Conservation (phyloP, 2,329 filamentous ascomycete species). For the Rhynchosporium agropyri region DNA sequence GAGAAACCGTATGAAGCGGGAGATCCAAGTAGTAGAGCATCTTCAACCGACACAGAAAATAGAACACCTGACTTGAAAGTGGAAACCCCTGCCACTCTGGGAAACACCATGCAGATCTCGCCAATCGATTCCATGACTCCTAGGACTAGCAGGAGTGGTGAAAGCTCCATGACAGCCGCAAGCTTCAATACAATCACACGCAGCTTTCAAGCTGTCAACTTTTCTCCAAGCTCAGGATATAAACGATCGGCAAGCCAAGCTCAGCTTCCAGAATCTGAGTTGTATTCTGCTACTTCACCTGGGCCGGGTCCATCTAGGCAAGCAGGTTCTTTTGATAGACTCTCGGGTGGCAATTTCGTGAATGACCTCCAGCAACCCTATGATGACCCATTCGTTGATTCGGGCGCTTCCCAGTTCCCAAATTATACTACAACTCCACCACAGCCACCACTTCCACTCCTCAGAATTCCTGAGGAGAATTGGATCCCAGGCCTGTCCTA, state of each 20-base stretch:
- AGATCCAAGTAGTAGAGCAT: conserved; percentile 37
- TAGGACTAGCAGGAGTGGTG: conserved; percentile 33
- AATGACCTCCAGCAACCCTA: conserved; percentile 27
- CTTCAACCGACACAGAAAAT: conserved; percentile 35
- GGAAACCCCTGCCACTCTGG: conserved; percentile 21
- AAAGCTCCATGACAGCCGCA: conserved; percentile 32
- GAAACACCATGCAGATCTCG: conserved; percentile 26
- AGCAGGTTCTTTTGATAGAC: conserved; percentile 26
- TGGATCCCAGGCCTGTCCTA: conserved; percentile 37
- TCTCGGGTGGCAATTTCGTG: conserved; percentile 25
- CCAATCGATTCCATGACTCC: conserved; percentile 33
- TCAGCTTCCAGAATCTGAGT: conserved; percentile 29
- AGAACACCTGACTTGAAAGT: conserved; percentile 32
- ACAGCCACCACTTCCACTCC: conserved; percentile 37
- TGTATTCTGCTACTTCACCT: conserved; percentile 33
- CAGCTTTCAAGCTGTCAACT: conserved; percentile 35
- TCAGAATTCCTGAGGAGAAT: conserved; percentile 39
- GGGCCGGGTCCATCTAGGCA: conserved; percentile 23
- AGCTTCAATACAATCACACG: conserved; percentile 32
- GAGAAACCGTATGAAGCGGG: conserved; percentile 44
- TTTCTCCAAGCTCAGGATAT: conserved; percentile 26
- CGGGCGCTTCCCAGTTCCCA: conserved; percentile 23
- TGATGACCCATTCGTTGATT: conserved; percentile 25
- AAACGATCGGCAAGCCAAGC: conserved; percentile 33
- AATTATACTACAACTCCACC: conserved; percentile 31